These are phyloP conservation scores for Metrosideros polymorpha DNA, from an alignment of 441 rosid genomes.

Conservation along the genomic window DNA sequence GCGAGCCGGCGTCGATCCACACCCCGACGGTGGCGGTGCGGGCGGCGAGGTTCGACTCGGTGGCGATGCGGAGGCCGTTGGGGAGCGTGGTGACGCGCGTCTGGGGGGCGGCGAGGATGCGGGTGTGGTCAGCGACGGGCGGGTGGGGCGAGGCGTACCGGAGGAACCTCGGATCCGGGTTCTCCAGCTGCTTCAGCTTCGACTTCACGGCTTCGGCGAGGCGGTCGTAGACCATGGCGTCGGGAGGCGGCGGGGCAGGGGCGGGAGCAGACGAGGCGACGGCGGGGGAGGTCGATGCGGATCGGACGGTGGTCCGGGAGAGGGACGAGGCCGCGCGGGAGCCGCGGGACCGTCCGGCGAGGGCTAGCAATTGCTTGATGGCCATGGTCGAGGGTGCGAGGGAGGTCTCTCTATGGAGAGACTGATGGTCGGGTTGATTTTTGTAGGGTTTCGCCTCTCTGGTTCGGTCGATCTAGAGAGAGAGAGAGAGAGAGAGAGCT, in stretches of 20 bases:
- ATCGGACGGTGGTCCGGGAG: slow-evolving; percentile 5
- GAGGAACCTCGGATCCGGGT: slow-evolving; percentile 79
- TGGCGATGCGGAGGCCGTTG: slow-evolving; percentile 85
- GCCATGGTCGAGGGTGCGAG: slow-evolving; percentile 32
- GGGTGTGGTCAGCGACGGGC: slow-evolving; percentile 43
- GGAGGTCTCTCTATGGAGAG: neutral
- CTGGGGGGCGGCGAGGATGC: slow-evolving; percentile 79
- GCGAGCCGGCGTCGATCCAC: slow-evolving; percentile 97
- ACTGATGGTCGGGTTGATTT: neutral
- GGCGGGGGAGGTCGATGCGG: slow-evolving; percentile 30
- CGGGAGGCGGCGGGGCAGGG: slow-evolving; percentile 41
- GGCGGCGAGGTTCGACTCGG: slow-evolving; percentile 74
- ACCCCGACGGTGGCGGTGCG: slow-evolving; percentile 93
- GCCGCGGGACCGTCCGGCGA: slow-evolving; percentile 44
- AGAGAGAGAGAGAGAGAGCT: neutral
- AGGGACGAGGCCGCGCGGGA: slow-evolving; percentile 7
- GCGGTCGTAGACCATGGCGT: slow-evolving; percentile 75
- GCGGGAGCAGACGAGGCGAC: slow-evolving; percentile 15
- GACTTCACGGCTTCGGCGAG: slow-evolving; percentile 50
- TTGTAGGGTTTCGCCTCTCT: neutral
- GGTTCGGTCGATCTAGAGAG: neutral
- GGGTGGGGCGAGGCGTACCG: slow-evolving; percentile 91
- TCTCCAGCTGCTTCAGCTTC: slow-evolving; percentile 56
- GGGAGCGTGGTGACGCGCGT: slow-evolving; percentile 83
- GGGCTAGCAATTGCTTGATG: slow-evolving; percentile 42